Evolutionary conservation across 306 rosid genomes (phyloP).

Genomic region (Potentilla sterilis): DNA sequence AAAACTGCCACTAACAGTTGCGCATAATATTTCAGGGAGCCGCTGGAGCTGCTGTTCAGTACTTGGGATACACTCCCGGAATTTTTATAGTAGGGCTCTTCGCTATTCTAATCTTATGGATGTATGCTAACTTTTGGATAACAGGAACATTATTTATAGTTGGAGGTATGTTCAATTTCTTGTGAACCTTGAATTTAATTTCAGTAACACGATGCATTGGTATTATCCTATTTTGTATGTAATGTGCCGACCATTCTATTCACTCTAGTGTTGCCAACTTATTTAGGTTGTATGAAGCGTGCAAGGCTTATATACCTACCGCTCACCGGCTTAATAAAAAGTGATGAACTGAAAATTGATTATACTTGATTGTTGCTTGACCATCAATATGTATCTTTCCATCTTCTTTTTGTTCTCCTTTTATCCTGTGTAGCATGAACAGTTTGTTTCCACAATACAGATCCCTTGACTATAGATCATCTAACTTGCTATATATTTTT

Average conservation of each 20-base stretch:
- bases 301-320: neutral
- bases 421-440: neutral
- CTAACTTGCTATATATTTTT: neutral
- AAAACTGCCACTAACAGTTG: constrained; percentile 33
- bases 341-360: neutral
- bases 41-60: constrained; percentile 80
- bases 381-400: neutral
- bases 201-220: neutral
- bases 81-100: constrained; percentile 88
- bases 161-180: constrained; percentile 63
- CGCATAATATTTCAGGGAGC: constrained; percentile 61
- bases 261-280: neutral
- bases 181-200: constrained; percentile 6
- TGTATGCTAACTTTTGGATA: constrained; percentile 98
- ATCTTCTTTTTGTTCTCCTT: neutral
- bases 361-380: neutral
- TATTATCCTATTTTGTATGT: neutral
- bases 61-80: constrained; percentile 96
- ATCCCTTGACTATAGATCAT: neutral
- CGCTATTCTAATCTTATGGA: constrained; percentile 90
- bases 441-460: neutral
- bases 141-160: constrained; percentile 82
- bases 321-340: neutral
- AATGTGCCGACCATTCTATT: neutral
- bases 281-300: neutral